These are phyloP conservation scores for Hypoxylon sp. DNA, from an alignment of 2,329 filamentous ascomycete genomes.

Conservation along the genomic window DNA sequence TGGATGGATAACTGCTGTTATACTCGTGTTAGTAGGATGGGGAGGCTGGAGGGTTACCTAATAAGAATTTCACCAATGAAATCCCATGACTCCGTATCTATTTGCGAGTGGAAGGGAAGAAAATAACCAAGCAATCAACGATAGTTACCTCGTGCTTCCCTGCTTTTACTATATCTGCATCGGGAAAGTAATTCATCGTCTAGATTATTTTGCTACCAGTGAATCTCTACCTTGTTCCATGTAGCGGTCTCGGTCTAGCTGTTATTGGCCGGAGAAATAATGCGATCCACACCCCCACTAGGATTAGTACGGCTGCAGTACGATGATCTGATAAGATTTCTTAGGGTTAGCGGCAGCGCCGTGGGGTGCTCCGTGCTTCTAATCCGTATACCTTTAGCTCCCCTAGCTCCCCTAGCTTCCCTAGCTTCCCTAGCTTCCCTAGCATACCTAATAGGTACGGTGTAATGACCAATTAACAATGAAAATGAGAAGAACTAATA, in stretches of 20 bases:
- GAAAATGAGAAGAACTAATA: constrained; percentile 17
- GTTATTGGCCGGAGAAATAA: constrained; percentile 7
- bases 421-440: constrained; percentile 12
- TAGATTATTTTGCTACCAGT: constrained; percentile 6
- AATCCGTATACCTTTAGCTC: constrained; percentile 9
- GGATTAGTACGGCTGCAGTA: constrained; percentile 3
- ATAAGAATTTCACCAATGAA: constrained; percentile 19
- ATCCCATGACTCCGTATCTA: constrained; percentile 5
- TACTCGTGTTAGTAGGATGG: constrained; percentile 22
- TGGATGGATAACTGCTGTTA: constrained; percentile 22
- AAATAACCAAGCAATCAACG: neutral
- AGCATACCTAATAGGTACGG: constrained; percentile 7
- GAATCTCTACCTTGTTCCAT: constrained; percentile 1
- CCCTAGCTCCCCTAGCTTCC: constrained; percentile 9
- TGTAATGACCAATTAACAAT: constrained; percentile 29
- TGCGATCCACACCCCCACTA: neutral
- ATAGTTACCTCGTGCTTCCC: neutral
- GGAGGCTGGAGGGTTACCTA: constrained; percentile 21
- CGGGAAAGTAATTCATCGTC: constrained; percentile 13
- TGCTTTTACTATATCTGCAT: constrained; percentile 3
- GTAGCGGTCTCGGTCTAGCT: constrained; percentile 25
- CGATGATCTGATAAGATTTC: constrained; percentile 42
- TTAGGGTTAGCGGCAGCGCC: constrained; percentile 5
- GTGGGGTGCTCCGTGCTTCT: constrained; percentile 22
- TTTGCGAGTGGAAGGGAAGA: constrained; percentile 1